Evolutionary conservation across 1,284 basidiomycete species (phyloP).

Genomic region (Grifola frondosa): DNA sequence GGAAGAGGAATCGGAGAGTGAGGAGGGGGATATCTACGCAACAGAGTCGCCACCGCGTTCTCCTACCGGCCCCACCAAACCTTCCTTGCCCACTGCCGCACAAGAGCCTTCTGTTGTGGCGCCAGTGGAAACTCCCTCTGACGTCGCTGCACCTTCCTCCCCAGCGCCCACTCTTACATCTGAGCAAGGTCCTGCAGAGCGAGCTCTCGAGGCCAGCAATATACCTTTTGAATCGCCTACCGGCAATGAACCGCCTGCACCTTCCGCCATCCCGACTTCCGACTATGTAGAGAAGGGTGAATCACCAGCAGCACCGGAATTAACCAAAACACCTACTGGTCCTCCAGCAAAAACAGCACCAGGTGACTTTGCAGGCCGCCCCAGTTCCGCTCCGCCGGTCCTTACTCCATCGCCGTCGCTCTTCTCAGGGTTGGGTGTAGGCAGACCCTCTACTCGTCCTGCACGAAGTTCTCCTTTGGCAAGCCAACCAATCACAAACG

Average conservation of each 20-base stretch:
- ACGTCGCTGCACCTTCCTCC: too few species aligned
- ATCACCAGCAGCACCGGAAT: slow-evolving; percentile 21
- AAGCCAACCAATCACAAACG: slow-evolving; percentile 22
- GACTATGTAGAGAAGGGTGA: slow-evolving; percentile 4
- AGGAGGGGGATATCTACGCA: slow-evolving; percentile 36
- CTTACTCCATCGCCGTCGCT: slow-evolving; percentile 11
- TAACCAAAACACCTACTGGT: slow-evolving; percentile 52
- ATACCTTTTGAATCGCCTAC: slow-evolving; percentile 60
- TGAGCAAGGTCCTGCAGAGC: slow-evolving; percentile 10
- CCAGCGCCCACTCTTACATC: too few species aligned
- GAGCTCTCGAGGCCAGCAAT: slow-evolving; percentile 34
- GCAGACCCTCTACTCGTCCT: slow-evolving; percentile 29
- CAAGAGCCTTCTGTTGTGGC: too few species aligned
- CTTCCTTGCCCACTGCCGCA: too few species aligned
- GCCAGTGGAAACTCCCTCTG: too few species aligned
- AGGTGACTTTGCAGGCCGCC: slow-evolving; percentile 29
- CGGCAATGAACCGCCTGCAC: slow-evolving; percentile 23
- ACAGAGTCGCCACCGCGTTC: too few species aligned
- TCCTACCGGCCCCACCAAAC: too few species aligned
- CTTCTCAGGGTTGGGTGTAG: slow-evolving; percentile 16
- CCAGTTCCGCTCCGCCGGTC: slow-evolving; percentile 18
- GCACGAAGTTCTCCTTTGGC: slow-evolving; percentile 29
- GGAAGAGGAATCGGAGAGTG: slow-evolving; percentile 30
- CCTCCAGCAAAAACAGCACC: slow-evolving; percentile 50
- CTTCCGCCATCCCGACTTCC: slow-evolving; percentile 4